A percentile compares a stretch with the other conserved stretches of the same genome.
These are phyloP conservation scores for Ilyonectria destructans DNA, from an alignment of 2,329 filamentous ascomycete species.

Conservation along the genomic window DNA sequence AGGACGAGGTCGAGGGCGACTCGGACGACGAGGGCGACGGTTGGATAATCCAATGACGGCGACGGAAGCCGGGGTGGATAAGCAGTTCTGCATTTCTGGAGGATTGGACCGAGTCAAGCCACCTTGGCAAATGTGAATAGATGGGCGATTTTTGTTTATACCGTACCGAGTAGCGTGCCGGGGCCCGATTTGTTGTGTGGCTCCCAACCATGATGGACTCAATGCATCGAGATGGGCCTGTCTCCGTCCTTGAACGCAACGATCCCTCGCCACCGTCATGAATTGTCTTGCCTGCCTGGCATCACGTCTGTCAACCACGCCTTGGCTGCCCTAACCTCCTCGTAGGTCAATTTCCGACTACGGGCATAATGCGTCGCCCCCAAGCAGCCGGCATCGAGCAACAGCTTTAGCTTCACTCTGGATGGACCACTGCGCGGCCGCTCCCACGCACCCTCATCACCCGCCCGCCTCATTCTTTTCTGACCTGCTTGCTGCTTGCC, in stretches of 20 bases:
- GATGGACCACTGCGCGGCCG: conserved; percentile 7
- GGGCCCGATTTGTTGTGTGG: conserved; percentile 23
- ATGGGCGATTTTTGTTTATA: conserved; percentile 22
- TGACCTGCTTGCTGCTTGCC: conserved; percentile 2
- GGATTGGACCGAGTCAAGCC: conserved; percentile 26
- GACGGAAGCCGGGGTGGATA: conserved; percentile 6
- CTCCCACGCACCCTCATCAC: conserved; percentile 7
- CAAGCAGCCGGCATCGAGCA: conserved; percentile 13
- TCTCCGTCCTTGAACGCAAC: conserved; percentile 8
- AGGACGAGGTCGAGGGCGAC: conserved; percentile 65
- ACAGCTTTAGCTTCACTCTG: conserved; percentile 3
- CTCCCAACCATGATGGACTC: conserved; percentile 24
- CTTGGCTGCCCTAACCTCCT: conserved; percentile 11
- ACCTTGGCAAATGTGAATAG: conserved; percentile 16
- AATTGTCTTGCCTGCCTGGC: conserved; percentile 3
- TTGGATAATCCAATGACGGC: conserved; percentile 47
- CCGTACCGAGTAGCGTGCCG: conserved; percentile 26
- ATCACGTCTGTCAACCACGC: background rate
- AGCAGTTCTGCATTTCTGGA: background rate
- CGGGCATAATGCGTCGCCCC: conserved; percentile 5
- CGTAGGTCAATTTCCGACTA: conserved; percentile 6
- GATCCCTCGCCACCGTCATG: conserved; percentile 24
- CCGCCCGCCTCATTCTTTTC: conserved; percentile 6
- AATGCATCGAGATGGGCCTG: conserved; percentile 24
- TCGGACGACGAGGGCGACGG: conserved; percentile 54